Evolutionary conservation across 352 stramenopile genomes (phyloP).

Genomic region (Phytophthora fragariaefolia): DNA sequence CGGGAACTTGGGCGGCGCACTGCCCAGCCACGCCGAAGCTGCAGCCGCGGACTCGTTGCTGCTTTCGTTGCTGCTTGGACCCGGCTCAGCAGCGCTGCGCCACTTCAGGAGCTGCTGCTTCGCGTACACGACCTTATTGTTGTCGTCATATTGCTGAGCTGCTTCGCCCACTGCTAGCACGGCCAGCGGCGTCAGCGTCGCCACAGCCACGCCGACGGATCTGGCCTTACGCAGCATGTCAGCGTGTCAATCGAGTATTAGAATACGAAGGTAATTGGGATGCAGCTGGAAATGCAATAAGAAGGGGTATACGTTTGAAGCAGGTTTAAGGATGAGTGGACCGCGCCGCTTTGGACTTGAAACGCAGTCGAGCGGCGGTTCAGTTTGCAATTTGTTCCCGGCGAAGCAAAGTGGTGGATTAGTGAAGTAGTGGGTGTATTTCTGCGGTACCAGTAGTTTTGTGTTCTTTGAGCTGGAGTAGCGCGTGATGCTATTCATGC

Average conservation of each 20-base stretch:
- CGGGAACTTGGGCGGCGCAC: conserved; percentile 63
- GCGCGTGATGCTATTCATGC: conserved; percentile 84
- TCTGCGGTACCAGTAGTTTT: background rate
- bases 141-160: conserved; percentile 48
- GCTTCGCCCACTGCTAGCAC: conserved; percentile 48
- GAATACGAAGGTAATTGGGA: background rate
- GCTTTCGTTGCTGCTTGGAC: conserved; percentile 1
- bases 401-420: background rate
- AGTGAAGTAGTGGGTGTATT: background rate
- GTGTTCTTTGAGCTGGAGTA: conserved; percentile 21
- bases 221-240: conserved; percentile 27
- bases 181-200: conserved; percentile 27
- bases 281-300: background rate
- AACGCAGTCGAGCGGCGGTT: background rate
- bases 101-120: conserved; percentile 47
- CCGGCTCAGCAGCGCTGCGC: background rate
- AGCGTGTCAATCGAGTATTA: conserved; percentile 9
- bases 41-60: conserved; percentile 10
- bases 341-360: background rate
- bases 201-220: conserved; percentile 32
- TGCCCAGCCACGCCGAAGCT: conserved; percentile 50
- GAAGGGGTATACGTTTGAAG: background rate
- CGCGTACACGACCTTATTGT: conserved; percentile 41
- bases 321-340: conserved; percentile 27
- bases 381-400: conserved; percentile 27